These are phyloP conservation scores for Penicillium sclerotiorum DNA, from an alignment of 2,329 filamentous ascomycete species.

Conservation along the genomic window DNA sequence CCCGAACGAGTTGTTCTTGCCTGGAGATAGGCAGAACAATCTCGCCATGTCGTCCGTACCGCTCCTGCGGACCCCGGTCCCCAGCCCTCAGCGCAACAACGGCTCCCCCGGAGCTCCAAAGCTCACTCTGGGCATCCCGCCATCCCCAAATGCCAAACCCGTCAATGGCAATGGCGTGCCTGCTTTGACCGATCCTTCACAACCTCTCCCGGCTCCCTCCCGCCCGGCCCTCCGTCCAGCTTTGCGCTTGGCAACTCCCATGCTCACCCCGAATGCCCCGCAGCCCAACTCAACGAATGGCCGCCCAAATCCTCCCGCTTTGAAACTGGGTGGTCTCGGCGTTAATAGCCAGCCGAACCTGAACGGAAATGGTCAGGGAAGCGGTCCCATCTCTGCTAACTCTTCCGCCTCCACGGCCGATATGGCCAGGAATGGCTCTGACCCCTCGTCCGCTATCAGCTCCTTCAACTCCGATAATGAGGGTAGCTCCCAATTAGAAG, in stretches of 20 bases:
- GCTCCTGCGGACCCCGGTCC: slow-evolving; percentile 79
- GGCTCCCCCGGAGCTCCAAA: slow-evolving; percentile 69
- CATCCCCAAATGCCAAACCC: slow-evolving; percentile 79
- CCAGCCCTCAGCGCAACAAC: slow-evolving; percentile 64
- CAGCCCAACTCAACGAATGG: slow-evolving; percentile 59
- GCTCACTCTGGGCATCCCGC: slow-evolving; percentile 86
- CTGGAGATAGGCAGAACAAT: slow-evolving; percentile 44
- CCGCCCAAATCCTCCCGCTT: slow-evolving; percentile 58
- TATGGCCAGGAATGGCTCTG: slow-evolving; percentile 75
- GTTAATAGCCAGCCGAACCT: slow-evolving; percentile 78
- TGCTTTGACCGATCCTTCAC: slow-evolving; percentile 31
- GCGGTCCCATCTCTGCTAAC: slow-evolving; percentile 80
- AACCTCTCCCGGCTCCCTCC: slow-evolving; percentile 56
- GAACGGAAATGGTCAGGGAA: slow-evolving; percentile 66
- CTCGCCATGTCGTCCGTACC: slow-evolving; percentile 72
- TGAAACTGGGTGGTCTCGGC: slow-evolving; percentile 68
- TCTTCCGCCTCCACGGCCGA: slow-evolving; percentile 84
- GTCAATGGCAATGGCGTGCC: slow-evolving; percentile 56
- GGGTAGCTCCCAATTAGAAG: slow-evolving; percentile 74
- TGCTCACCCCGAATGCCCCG: slow-evolving; percentile 73
- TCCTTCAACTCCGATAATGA: slow-evolving; percentile 82
- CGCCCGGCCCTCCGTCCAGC: slow-evolving; percentile 70
- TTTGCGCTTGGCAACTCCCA: slow-evolving; percentile 82
- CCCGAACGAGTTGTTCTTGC: slow-evolving; percentile 45
- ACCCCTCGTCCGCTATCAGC: slow-evolving; percentile 85